phyloP scores from a whole-genome alignment of 257 asterid genomes.

The Pogostemon cablin region DNA sequence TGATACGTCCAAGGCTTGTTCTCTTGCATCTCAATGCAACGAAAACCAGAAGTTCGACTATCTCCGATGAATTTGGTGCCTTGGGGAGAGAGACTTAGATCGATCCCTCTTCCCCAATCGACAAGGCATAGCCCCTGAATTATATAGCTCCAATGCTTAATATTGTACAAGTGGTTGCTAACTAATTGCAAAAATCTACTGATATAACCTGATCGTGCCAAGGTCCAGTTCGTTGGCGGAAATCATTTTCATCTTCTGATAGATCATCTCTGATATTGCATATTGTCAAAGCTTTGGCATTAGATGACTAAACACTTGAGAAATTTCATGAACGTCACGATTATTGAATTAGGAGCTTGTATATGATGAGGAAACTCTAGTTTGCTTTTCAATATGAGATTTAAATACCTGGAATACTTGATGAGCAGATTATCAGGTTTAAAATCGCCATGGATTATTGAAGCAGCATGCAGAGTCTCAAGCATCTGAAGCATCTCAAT shows the following conservation, averaged over 20 bases:
- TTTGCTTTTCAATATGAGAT: conserved; percentile 11
- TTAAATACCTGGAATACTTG: conserved; percentile 82
- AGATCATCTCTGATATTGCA: conserved; percentile 62
- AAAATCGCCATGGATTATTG: conserved; percentile 89
- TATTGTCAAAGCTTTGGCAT: conserved; percentile 7
- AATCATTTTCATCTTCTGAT: conserved; percentile 51
- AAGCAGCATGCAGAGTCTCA: conserved; percentile 72
- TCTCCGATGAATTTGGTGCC: conserved; percentile 77
- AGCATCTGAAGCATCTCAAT: conserved; percentile 88
- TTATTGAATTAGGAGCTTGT: no score
- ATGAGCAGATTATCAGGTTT: conserved; percentile 95
- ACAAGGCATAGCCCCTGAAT: conserved; percentile 94
- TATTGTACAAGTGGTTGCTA: conserved; percentile 24
- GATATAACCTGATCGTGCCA: conserved; percentile 87
- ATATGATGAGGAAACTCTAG: not conserved
- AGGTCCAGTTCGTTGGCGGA: conserved; percentile 58
- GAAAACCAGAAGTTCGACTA: conserved; percentile 91
- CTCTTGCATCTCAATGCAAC: conserved; percentile 95
- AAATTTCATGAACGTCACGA: not conserved
- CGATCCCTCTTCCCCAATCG: conserved; percentile 98
- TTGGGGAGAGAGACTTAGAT: conserved; percentile 66
- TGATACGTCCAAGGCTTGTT: conserved; percentile 88
- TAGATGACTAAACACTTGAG: conserved; percentile 16
- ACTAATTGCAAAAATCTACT: conserved; percentile 11
- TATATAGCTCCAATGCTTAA: conserved; percentile 15